Conservation (phyloP, 2,329 filamentous ascomycete genomes). For the Monosporascus ibericus region DNA sequence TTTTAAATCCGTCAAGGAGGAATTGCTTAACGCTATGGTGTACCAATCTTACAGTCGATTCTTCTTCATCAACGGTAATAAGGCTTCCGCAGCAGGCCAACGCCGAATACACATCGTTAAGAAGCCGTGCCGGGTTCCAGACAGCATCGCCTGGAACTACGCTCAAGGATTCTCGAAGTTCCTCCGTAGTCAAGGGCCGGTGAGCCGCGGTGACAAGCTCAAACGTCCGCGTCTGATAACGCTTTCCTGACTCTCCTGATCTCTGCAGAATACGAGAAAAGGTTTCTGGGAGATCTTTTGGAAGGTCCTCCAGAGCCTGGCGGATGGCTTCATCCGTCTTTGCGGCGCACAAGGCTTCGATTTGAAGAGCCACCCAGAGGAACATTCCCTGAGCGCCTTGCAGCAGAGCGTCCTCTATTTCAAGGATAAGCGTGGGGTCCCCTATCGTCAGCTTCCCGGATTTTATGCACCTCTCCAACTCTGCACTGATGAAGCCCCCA, state of each 20-base stretch:
- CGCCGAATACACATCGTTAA: conserved; percentile 19
- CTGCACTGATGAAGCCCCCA: conserved; percentile 2
- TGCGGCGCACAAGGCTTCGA: conserved; percentile 26
- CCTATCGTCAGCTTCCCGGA: conserved; percentile 3
- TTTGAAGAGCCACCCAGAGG: conserved; percentile 30
- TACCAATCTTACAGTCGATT: conserved; percentile 22
- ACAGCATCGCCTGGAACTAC: conserved; percentile 24
- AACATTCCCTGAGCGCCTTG: conserved; percentile 31
- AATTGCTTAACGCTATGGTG: conserved; percentile 31
- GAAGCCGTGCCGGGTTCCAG: conserved; percentile 16
- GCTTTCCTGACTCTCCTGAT: conserved; percentile 6
- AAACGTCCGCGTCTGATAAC: conserved; percentile 22
- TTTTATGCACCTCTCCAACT: conserved; percentile 1
- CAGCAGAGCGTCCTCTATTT: conserved; percentile 11
- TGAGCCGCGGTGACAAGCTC: conserved; percentile 24
- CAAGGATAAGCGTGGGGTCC: conserved; percentile 4
- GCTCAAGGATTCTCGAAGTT: conserved; percentile 33
- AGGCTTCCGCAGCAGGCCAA: conserved; percentile 28
- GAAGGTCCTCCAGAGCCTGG: conserved; percentile 24
- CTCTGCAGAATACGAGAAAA: conserved; percentile 25
- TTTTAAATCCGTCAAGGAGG: conserved; percentile 13
- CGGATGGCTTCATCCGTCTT: conserved; percentile 30
- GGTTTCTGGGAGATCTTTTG: conserved; percentile 22
- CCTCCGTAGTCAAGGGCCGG: conserved; percentile 24
- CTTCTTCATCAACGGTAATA: conserved; percentile 29